These are phyloP conservation scores for Globisporangium nagaii DNA, from an alignment of 352 stramenopile species.

Conservation along the genomic window DNA sequence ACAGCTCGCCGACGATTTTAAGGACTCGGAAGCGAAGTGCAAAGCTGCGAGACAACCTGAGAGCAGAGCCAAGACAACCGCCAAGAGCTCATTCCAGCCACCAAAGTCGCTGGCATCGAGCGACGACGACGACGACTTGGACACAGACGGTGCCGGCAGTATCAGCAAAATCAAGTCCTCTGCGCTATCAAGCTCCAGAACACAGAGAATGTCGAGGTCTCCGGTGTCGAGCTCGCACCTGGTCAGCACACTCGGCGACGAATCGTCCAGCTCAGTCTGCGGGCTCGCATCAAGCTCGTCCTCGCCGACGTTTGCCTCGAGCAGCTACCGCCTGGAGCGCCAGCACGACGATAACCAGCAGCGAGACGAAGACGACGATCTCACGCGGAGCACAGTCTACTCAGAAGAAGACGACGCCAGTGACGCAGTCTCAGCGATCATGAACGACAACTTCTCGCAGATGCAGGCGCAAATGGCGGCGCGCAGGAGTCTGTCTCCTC, in stretches of 20 bases:
- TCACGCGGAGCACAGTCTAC: neutral
- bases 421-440: neutral
- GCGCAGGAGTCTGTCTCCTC: neutral
- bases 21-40: neutral
- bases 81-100: too few relatives aligned
- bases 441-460: neutral
- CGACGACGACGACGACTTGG: neutral
- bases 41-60: neutral
- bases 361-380: neutral
- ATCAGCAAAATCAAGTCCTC: neutral
- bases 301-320: neutral
- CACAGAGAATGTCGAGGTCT: neutral
- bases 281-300: neutral
- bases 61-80: neutral
- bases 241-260: neutral
- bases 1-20: slow-evolving; percentile 22
- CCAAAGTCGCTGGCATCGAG: neutral
- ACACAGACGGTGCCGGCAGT: neutral
- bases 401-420: neutral
- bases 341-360: neutral
- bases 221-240: neutral
- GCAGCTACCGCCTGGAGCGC: neutral
- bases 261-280: neutral
- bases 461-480: neutral
- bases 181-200: neutral